Evolutionary conservation across 2,329 filamentous ascomycete species (phyloP), one percentile per base, ranked within the genome.

Genomic region (Fusarium abutilonis): DNA sequence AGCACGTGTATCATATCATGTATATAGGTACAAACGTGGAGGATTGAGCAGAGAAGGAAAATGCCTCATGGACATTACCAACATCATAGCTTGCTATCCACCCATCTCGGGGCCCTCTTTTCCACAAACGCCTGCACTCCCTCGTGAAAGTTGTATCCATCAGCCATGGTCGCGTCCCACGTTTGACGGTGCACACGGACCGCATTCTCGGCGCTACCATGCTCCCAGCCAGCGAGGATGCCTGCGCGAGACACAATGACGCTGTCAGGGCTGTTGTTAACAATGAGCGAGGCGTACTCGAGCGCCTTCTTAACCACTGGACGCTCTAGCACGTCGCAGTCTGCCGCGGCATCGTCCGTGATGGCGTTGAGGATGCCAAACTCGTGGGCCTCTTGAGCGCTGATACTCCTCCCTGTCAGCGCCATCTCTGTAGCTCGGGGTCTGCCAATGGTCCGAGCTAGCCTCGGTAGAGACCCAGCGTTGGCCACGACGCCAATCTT

Each of bases 121-220:
- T 91, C 89, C 26, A 89, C 86, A 78, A 92, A 93, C 48, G 89
- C 89, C 73, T 72, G 80, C 28, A 92, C 78, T 0, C 90, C 90
- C 75, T 92, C 89, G 43, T 82, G 82, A 72, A 91, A 85, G 74
- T 93, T 92, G 66, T 89, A 85, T 0, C 85, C 87, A 6, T 78
- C 79, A 63, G 86, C 78, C 51, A 92, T 79, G 57, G 79, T 78
- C 47, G 78, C 78, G 68, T 84, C 86, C 82, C 86, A 85, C 4
- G 61, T 68, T 47, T 69, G 66, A 31, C 80, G 80, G 51, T 85
- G 81, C 32, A 80, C 76, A 42, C 89, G 72, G 59, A 84, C 70
- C 44, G 79, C 80, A 36, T 85, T 89, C 4, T 82, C 73, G 86
- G 86, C 3, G 85, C 87, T 23, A 85, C 85, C 21, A 86, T 75